phyloP scores from a whole-genome alignment of 306 rosid genomes.

The Acacia acuminata region DNA sequence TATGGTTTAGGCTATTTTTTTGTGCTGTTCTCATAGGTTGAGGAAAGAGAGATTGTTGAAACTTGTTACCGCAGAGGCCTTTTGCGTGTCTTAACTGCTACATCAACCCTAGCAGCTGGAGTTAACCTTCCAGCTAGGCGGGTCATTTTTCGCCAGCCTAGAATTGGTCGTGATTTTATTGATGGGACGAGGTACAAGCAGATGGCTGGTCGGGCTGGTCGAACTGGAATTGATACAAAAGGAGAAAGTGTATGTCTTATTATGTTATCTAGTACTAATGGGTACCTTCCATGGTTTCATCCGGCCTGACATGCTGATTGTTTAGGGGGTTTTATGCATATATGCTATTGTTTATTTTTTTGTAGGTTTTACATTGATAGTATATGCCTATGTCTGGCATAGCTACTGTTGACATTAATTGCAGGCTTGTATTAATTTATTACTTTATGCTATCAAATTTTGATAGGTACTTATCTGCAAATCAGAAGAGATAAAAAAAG shows the following conservation, averaged over 20 bases:
- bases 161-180: conserved; percentile 88
- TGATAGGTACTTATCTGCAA: conserved; percentile 83
- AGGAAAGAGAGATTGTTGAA: conserved; percentile 94
- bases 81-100: conserved; percentile 90
- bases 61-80: conserved; percentile 94
- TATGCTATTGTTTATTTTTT: conserved; percentile 5
- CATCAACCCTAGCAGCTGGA: conserved; percentile 98
- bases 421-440: conserved; percentile 11
- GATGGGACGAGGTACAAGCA: conserved; percentile 94
- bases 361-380: conserved; percentile 3
- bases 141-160: conserved; percentile 95
- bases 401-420: conserved; percentile 10
- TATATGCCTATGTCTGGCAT: conserved; percentile 21
- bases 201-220: conserved; percentile 99
- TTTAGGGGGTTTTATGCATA: neutral
- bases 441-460: conserved; percentile 15
- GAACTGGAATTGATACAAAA: conserved; percentile 95
- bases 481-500: conserved; percentile 81
- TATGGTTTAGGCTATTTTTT: conserved; percentile 19
- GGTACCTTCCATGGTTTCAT: conserved; percentile 9
- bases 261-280: conserved; percentile 19
- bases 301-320: neutral
- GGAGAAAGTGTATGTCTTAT: conserved; percentile 86
- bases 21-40: conserved; percentile 59
- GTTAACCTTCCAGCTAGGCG: conserved; percentile 97